phyloP scores from a whole-genome alignment of 345 rosid genomes.

The Eucalyptus cloeziana region DNA sequence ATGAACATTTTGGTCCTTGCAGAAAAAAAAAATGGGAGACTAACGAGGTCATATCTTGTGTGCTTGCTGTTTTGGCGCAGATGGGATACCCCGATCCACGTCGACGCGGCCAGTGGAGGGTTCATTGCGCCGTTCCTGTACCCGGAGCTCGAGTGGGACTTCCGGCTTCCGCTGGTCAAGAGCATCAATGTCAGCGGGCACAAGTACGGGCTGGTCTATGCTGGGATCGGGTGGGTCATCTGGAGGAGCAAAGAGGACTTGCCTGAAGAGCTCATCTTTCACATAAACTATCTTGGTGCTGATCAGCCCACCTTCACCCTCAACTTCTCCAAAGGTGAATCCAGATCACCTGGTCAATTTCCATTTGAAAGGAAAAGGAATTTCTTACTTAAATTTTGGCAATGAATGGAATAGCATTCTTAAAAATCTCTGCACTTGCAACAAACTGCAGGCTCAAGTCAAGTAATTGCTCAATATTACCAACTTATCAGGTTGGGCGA shows the following conservation, averaged over 20 bases:
- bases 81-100: slow-evolving; percentile 94
- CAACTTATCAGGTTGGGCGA: slow-evolving; percentile 79
- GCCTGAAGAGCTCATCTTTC: slow-evolving; percentile 95
- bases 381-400: neutral
- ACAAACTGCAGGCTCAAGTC: slow-evolving; percentile 48
- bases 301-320: slow-evolving; percentile 98
- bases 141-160: slow-evolving; percentile 95
- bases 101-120: slow-evolving; percentile 95
- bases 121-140: slow-evolving; percentile 89
- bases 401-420: neutral
- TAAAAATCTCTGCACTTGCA: neutral
- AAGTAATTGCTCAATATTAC: slow-evolving; percentile 72
- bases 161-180: slow-evolving; percentile 80
- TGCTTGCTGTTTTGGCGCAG: slow-evolving; percentile 8
- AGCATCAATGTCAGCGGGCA: slow-evolving; percentile 91
- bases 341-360: neutral
- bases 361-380: neutral
- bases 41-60: neutral
- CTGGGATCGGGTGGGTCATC: slow-evolving; percentile 92
- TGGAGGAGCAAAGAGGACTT: slow-evolving; percentile 80
- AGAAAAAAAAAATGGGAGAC: neutral
- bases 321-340: slow-evolving; percentile 77
- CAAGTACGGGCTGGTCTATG: slow-evolving; percentile 85
- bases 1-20: neutral
- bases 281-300: slow-evolving; percentile 84